These are phyloP conservation scores for Mucor circinelloides DNA, from an alignment of 371 early-diverging fungal species.

Conservation along the genomic window DNA sequence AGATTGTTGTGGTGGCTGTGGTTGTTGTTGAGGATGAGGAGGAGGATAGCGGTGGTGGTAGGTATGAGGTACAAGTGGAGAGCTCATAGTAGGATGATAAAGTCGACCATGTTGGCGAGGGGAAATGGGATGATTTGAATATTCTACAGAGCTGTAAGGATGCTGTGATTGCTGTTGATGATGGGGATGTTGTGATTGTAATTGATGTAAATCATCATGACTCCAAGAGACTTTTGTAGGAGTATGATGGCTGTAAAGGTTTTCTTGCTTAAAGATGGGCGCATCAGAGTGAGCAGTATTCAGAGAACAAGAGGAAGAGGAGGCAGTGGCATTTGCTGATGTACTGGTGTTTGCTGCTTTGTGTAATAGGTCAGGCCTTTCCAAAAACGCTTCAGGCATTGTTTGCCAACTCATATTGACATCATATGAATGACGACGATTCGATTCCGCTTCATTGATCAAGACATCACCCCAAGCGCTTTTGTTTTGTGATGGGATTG, in stretches of 20 bases:
- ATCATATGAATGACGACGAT: constrained; percentile 49
- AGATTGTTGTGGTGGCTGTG: constrained; percentile 3
- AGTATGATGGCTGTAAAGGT: constrained; percentile 11
- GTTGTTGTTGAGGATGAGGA: constrained; percentile 7
- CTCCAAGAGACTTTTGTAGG: constrained; percentile 28
- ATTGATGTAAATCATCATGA: constrained; percentile 21
- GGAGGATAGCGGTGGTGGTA: constrained; percentile 17
- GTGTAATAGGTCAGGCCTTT: constrained; percentile 29
- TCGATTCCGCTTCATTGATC: constrained; percentile 16
- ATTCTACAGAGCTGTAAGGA: constrained; percentile 21
- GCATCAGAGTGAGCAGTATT: neutral
- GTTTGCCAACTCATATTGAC: constrained; percentile 47
- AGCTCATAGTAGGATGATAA: constrained; percentile 27
- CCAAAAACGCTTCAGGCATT: constrained; percentile 41
- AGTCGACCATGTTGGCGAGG: constrained; percentile 24
- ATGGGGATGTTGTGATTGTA: constrained; percentile 7
- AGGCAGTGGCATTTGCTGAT: constrained; percentile 12
- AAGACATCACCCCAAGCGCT: constrained; percentile 26
- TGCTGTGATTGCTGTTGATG: constrained; percentile 17
- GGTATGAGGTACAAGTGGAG: constrained; percentile 21
- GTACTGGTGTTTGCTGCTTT: constrained; percentile 5
- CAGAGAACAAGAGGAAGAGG: neutral
- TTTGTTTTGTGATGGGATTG: constrained; percentile 34
- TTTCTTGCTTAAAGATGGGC: constrained; percentile 16
- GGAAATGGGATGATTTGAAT: constrained; percentile 10